Evolutionary conservation across 441 rosid species (phyloP).

Genomic region (Francoa sonchifolia): DNA sequence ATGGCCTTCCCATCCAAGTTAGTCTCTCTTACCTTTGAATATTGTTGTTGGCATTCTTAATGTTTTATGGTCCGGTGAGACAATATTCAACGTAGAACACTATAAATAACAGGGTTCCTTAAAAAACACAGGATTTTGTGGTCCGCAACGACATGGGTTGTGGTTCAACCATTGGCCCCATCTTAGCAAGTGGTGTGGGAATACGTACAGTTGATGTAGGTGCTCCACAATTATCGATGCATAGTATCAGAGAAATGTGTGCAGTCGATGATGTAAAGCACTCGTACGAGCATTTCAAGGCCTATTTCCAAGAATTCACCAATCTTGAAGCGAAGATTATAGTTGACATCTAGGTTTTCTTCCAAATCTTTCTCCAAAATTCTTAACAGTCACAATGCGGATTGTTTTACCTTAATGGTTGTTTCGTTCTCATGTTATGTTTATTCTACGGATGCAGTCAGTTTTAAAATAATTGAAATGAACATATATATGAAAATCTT

Average conservation of each 20-base stretch:
- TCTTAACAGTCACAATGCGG: too few relatives aligned
- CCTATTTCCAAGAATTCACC: constrained; percentile 58
- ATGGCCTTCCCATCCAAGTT: constrained; percentile 80
- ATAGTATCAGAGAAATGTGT: constrained; percentile 96
- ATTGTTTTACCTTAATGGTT: too few relatives aligned
- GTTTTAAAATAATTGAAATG: too few relatives aligned
- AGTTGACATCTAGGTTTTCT: constrained; percentile 55
- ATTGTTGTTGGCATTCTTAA: background rate
- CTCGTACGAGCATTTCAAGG: constrained; percentile 85
- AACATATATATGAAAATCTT: too few relatives aligned
- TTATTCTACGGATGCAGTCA: too few relatives aligned
- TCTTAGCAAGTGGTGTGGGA: constrained; percentile 85
- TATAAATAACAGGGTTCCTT: background rate
- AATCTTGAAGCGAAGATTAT: constrained; percentile 52
- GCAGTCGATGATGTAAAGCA: constrained; percentile 75
- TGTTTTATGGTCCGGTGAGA: background rate
- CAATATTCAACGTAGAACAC: background rate
- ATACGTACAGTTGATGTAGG: constrained; percentile 94
- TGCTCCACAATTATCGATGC: constrained; percentile 93
- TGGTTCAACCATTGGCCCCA: constrained; percentile 96
- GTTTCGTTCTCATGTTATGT: too few relatives aligned
- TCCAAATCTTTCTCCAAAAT: too few relatives aligned
- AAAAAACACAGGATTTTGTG: constrained; percentile 63
- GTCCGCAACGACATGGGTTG: constrained; percentile 92
- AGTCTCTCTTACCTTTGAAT: constrained; percentile 1